Percentiles rank a stretch among this genome's conserved stretches.
These are phyloP conservation scores for Ochromonas danica DNA, from an alignment of 108 stramenopile genomes.

Conservation along the genomic window DNA sequence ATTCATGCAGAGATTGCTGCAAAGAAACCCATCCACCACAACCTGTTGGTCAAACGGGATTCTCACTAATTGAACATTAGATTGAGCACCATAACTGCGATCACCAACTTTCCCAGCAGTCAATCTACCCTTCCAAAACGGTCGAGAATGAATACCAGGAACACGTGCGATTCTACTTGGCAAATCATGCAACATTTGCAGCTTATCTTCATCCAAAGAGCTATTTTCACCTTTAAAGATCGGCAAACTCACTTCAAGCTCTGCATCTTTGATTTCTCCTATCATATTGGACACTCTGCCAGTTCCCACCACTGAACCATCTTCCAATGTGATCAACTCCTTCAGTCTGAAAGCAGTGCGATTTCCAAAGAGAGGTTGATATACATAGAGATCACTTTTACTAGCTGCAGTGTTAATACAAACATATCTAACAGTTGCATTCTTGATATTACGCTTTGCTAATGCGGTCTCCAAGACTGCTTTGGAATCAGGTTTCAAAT, in stretches of 20 bases:
- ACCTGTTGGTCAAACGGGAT: not conserved
- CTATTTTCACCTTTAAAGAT: not conserved
- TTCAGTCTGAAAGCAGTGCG: conserved; percentile 13
- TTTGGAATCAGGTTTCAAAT: not conserved
- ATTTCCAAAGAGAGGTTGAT: not conserved
- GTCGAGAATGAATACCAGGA: not conserved
- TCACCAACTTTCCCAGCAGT: too few species aligned
- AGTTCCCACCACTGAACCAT: not conserved
- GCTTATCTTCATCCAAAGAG: not conserved
- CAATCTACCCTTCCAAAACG: not conserved
- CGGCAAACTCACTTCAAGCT: conserved; percentile 7
- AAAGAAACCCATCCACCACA: not conserved
- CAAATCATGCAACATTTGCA: not conserved
- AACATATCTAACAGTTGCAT: not conserved
- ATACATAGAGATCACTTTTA: not conserved
- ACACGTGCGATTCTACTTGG: not conserved
- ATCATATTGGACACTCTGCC: not conserved
- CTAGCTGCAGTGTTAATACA: not conserved
- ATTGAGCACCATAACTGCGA: not conserved
- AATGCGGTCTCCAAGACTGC: not conserved
- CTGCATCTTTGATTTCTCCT: conserved; percentile 11
- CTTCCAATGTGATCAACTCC: not conserved
- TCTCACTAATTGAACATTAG: not conserved
- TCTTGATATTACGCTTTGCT: not conserved
- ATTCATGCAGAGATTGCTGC: not conserved